Evolutionary conservation across 495 filamentous ascomycete species (phyloP).

Genomic region (Cercophora newfieldiana): DNA sequence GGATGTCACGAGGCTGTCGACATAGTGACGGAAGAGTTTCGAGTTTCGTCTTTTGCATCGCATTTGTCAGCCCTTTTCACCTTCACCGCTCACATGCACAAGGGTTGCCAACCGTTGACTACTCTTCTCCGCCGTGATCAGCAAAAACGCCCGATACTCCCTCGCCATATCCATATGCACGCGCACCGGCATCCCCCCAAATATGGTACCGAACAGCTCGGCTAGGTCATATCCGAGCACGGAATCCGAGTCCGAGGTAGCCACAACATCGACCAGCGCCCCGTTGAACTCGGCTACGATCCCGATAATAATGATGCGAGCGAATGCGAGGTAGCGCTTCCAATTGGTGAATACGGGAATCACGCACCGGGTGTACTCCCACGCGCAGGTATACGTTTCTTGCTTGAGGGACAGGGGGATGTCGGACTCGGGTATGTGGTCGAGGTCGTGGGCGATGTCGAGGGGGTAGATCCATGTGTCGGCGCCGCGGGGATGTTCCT

Average conservation of each 20-base stretch:
- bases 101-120: not conserved
- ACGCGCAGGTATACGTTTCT: constrained; percentile 17
- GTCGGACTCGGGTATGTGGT: not conserved
- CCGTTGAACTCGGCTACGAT: constrained; percentile 25
- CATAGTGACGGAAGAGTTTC: constrained; percentile 24
- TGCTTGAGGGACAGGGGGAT: not conserved
- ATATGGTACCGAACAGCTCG: constrained; percentile 11
- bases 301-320: constrained; percentile 18
- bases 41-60: not conserved
- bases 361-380: constrained; percentile 22
- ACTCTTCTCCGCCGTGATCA: constrained; percentile 23
- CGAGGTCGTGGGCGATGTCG: too few relatives aligned
- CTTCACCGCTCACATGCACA: too few relatives aligned
- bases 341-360: constrained; percentile 24
- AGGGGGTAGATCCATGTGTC: too few relatives aligned
- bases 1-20: constrained; percentile 21
- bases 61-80: not conserved
- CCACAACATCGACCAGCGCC: constrained; percentile 9
- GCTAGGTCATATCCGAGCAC: constrained; percentile 20
- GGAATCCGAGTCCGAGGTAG: not conserved
- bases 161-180: constrained; percentile 17
- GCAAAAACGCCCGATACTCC: constrained; percentile 18
- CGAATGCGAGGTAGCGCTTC: constrained; percentile 20
- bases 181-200: constrained; percentile 11
- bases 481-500: too few relatives aligned